Base-by-base conservation (phyloP, 345 rosid genomes). In the Limnanthes douglasii region DNA sequence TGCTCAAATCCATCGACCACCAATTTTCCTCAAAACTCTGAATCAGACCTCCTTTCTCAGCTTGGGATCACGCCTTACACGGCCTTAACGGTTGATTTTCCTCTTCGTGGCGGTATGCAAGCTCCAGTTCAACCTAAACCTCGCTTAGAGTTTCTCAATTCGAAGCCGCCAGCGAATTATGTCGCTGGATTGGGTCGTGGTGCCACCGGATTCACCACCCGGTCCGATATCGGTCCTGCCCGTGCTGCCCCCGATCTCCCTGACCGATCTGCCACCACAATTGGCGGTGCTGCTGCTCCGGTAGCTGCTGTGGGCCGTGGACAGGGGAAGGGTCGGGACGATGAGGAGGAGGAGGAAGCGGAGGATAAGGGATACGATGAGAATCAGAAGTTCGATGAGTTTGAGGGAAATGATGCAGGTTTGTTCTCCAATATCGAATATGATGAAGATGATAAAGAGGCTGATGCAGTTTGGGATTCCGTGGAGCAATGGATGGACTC, bases 341-440 rank as follows among this genome's bases (percentile, higher is more conserved):
- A 73, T 3, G 93, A 83, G 8, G 95, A 82, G 0, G 97, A 86
- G 0, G 95, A 88, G 1, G 97, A 77, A 7, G 78, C 62, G 1
- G 97, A 88, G 3, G 97, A 83, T 8, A 83, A 79, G 42, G 93
- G 93, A 0, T 83, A 76, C 3, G 95, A 83, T 50, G 94, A 83
- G 73, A 79, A 88, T 46, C 95, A 88, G 64, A 88, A 74, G 71
- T 88, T 83, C 9, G 97, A 83, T 41, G 97, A 88, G 37, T 88
- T 88, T 56, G 95, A 83, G 57, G 95, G 97, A 1, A 83, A 88
- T 14, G 97, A 88, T 38, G 90, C 76, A 5, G 97, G 95, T n/a
- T 62, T 88, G 62, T 88, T 88, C 27, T 84, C 95, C 6, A 73
- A 76, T 1, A 73, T 90, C 0, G 95, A 88, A 66, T 79, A 83